Evolutionary conservation across 1,284 basidiomycete genomes (phyloP).

Genomic region (Trametes versicolor): DNA sequence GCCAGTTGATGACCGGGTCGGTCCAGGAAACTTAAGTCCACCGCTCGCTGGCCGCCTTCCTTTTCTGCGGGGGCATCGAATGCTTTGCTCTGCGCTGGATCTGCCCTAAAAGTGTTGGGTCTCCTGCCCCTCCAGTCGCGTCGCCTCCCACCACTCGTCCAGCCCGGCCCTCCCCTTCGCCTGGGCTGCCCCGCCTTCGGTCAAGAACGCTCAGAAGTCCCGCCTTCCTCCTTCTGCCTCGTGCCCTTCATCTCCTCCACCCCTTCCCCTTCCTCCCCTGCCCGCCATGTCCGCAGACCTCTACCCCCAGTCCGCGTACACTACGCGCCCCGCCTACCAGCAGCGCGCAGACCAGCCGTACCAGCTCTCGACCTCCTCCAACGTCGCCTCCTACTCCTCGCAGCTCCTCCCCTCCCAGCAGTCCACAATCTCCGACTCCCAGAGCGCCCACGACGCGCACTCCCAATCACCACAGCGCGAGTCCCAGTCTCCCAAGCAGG

Average conservation of each 20-base stretch:
- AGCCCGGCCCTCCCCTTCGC: conserved; percentile 25
- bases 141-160: conserved; percentile 29
- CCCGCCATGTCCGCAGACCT: conserved; percentile 64
- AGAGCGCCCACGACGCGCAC: conserved; percentile 41
- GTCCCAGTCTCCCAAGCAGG: conserved; percentile 46
- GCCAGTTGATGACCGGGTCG: conserved; percentile 34
- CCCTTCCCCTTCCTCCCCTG: conserved; percentile 46
- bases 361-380: conserved; percentile 44
- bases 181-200: conserved; percentile 48
- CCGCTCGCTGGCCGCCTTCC: conserved; percentile 31
- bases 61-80: conserved; percentile 31
- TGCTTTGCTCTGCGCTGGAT: conserved; percentile 31
- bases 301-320: conserved; percentile 68
- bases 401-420: conserved; percentile 55
- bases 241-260: conserved; percentile 44
- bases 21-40: conserved; percentile 35
- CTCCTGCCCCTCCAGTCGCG: conserved; percentile 31
- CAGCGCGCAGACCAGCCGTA: conserved; percentile 37
- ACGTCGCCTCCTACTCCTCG: conserved; percentile 54
- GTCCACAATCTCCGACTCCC: conserved; percentile 61
- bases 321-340: conserved; percentile 49
- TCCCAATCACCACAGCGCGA: conserved; percentile 44
- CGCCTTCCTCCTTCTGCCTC: conserved; percentile 44
- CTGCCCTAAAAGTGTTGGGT: conserved; percentile 37
- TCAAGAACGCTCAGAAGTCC: conserved; percentile 45